Conservation (phyloP, 1,139 yeast genomes). For the Sugiyamaella japonica region DNA sequence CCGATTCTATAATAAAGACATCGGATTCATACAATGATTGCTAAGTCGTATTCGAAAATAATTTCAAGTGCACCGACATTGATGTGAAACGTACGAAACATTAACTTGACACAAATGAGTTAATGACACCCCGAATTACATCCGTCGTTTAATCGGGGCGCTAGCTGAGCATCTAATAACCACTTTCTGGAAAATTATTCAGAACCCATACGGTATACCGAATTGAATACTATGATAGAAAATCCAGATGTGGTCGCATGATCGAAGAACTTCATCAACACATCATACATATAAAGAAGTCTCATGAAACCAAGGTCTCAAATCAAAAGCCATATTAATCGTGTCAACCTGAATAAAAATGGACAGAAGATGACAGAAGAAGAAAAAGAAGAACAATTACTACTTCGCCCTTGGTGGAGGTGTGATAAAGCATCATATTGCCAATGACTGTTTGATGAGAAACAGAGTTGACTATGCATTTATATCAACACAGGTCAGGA, state of each 20-base stretch:
- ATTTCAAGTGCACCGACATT: neutral
- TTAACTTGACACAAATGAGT: neutral
- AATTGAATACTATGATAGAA: neutral
- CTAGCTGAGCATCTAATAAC: neutral
- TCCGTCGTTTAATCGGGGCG: neutral
- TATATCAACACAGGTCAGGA: slow-evolving; percentile 98
- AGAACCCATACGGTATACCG: neutral
- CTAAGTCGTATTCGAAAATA: neutral
- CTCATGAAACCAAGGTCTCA: neutral
- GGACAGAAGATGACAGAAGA: neutral
- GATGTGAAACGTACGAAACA: neutral
- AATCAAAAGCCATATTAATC: neutral
- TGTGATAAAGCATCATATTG: slow-evolving; percentile 90
- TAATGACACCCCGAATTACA: neutral
- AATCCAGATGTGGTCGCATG: neutral
- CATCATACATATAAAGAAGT: neutral
- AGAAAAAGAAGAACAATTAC: too few species aligned
- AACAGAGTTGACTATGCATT: slow-evolving; percentile 99
- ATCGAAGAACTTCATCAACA: neutral
- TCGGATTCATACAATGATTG: neutral
- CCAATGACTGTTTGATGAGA: slow-evolving; percentile 97
- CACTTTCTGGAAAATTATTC: neutral
- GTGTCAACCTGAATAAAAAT: neutral
- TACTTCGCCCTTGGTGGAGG: slow-evolving; percentile 98
- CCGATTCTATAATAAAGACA: neutral